phyloP scores from a whole-genome alignment of 2,329 filamentous ascomycete species.

The Phialocephala subalpina region DNA sequence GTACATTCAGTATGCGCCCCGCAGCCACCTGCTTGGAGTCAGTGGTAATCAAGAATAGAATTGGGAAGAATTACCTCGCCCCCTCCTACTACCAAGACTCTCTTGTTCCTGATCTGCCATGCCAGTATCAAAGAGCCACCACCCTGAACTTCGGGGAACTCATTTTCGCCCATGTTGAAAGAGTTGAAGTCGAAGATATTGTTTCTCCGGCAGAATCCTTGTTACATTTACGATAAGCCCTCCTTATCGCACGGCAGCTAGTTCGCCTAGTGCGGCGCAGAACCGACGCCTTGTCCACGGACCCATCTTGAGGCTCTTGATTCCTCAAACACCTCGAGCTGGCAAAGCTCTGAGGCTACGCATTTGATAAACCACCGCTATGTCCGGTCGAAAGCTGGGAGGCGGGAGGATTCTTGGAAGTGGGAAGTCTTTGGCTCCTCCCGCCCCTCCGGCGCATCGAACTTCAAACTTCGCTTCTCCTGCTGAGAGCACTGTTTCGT shows the following conservation, averaged over 20 bases:
- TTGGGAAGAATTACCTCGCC: constrained; percentile 73
- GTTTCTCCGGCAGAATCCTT: constrained; percentile 28
- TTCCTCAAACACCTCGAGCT: constrained; percentile 35
- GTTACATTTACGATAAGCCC: constrained; percentile 18
- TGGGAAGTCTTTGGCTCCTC: constrained; percentile 81
- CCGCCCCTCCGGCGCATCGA: constrained; percentile 53
- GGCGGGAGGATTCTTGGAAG: constrained; percentile 91
- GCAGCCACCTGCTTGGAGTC: constrained; percentile 80
- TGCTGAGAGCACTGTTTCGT: constrained; percentile 80
- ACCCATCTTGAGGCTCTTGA: constrained; percentile 12
- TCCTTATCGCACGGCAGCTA: constrained; percentile 1
- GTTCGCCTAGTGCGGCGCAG: constrained; percentile 17
- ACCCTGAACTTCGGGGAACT: constrained; percentile 83
- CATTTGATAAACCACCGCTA: constrained; percentile 48
- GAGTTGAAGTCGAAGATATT: constrained; percentile 25
- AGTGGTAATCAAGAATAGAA: constrained; percentile 25
- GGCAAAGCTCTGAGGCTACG: constrained; percentile 34
- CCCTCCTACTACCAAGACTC: constrained; percentile 90
- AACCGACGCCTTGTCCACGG: background rate
- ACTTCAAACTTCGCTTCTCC: constrained; percentile 55
- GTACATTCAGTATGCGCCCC: constrained; percentile 89
- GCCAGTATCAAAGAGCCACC: constrained; percentile 94
- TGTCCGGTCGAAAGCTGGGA: constrained; percentile 88
- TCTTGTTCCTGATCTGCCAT: constrained; percentile 92
- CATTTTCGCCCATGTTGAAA: constrained; percentile 36